Evolutionary conservation across 2,329 filamentous ascomycete genomes (phyloP).

Genomic region (Periconia sp.): DNA sequence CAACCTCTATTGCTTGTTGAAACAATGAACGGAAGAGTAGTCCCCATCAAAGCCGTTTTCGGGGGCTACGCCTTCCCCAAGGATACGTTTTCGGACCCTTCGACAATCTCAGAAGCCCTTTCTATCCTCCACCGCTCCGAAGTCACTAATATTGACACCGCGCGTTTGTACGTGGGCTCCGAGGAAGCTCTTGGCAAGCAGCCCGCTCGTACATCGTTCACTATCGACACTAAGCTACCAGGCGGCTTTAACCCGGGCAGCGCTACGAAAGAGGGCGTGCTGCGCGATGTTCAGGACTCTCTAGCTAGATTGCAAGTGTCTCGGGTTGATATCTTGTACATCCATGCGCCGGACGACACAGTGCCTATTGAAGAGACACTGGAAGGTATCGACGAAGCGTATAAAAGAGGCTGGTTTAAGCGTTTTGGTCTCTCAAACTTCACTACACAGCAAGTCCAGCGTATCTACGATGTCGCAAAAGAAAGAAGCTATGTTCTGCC

Average conservation of each 20-base stretch:
- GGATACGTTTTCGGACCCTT: no score
- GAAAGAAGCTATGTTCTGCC: conserved; percentile 41
- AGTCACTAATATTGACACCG: conserved; percentile 45
- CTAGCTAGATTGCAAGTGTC: conserved; percentile 28
- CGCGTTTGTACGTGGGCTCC: conserved; percentile 46
- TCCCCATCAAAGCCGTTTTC: no score
- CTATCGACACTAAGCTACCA: conserved; percentile 50
- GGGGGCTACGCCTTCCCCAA: no score
- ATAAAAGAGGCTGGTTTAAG: conserved; percentile 36
- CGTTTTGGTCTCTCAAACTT: conserved; percentile 41
- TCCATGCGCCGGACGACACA: conserved; percentile 33
- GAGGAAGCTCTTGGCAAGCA: conserved; percentile 46
- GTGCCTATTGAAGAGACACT: conserved; percentile 30
- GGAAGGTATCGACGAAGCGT: conserved; percentile 31
- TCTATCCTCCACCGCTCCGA: conserved; percentile 34
- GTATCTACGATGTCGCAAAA: conserved; percentile 31
- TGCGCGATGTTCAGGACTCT: conserved; percentile 35
- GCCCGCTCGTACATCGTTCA: conserved; percentile 45
- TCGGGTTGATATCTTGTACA: conserved; percentile 39
- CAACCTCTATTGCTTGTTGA: no score
- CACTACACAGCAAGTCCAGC: conserved; percentile 28
- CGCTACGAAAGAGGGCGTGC: conserved; percentile 39
- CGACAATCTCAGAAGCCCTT: no score
- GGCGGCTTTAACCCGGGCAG: conserved; percentile 45
- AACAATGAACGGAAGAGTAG: no score